A percentile compares a stretch with the other conserved stretches of the same genome.
These are phyloP conservation scores for Penicillium waksmanii DNA, from an alignment of 495 filamentous ascomycete genomes.

Conservation along the genomic window DNA sequence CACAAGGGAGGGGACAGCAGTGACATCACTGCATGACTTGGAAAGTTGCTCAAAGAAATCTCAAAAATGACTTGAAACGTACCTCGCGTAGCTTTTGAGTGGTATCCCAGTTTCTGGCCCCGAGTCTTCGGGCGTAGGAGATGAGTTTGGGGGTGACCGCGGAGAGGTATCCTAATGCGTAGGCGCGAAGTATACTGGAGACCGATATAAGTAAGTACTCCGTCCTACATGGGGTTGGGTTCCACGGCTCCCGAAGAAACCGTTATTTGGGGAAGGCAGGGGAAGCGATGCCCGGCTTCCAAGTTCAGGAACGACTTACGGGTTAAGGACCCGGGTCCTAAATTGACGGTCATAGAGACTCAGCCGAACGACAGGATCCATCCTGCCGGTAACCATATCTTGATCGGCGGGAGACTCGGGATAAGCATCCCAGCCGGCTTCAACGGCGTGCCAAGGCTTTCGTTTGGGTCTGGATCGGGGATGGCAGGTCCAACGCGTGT, in stretches of 20 bases:
- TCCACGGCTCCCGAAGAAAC: not conserved
- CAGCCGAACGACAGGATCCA: conserved; percentile 35
- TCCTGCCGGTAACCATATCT: conserved; percentile 33
- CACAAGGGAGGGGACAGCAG: conserved; percentile 1
- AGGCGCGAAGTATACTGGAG: conserved; percentile 70
- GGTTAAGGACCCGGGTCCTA: conserved; percentile 31
- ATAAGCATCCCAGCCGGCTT: conserved; percentile 30
- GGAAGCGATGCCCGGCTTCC: no score
- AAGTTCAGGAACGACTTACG: conserved; percentile 18
- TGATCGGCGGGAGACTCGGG: conserved; percentile 21
- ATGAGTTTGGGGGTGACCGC: conserved; percentile 68
- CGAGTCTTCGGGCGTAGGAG: conserved; percentile 54
- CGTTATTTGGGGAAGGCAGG: not conserved
- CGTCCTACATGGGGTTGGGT: not conserved
- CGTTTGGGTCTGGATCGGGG: conserved; percentile 1
- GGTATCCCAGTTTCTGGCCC: conserved; percentile 47
- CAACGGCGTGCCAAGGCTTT: conserved; percentile 13
- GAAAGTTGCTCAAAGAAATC: conserved; percentile 4
- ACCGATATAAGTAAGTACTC: conserved; percentile 2
- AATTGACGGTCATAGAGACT: conserved; percentile 29
- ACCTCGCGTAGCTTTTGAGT: conserved; percentile 47
- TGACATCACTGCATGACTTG: conserved; percentile 10
- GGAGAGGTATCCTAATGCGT: conserved; percentile 74
- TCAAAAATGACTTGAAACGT: conserved; percentile 21
- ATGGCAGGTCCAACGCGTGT: conserved; percentile 11